Evolutionary conservation across 495 filamentous ascomycete genomes (phyloP), one percentile per base, ranked within the genome.

Genomic region (Tuber magnatum): DNA sequence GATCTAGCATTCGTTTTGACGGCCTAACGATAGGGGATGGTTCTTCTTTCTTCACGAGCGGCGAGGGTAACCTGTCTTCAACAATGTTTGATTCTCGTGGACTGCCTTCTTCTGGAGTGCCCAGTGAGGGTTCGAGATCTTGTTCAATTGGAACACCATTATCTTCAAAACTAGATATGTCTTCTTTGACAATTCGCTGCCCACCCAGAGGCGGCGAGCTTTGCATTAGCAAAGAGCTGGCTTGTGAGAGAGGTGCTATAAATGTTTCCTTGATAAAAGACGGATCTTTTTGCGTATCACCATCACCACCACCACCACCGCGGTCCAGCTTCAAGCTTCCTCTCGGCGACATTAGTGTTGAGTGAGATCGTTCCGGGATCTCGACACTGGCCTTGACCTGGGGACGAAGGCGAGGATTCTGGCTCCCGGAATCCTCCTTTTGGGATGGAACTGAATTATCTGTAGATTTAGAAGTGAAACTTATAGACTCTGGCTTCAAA

Each of bases 61-160:
- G 46, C 24, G 46, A 51, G 2, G 46, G 46, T n/a, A 51, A 51
- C 4, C 14, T 38, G 65, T 74, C 72, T 2, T 68, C 72, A 42
- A 61, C 20, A 38, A 68, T 43, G 24, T 76, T 43, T 48, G 56
- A 35, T 42, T 76, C 48, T 40, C 38, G 68, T 28, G 10, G n/a
- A 65, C 10, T 14, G 12, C 32, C 40, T 4, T 32, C 18, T 42
- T 28, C 44, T 41, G 48, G 41, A 70, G n/a, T 20, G 48, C 43
- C 68, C 44, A 73, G 40, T 2, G 65, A 69, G 68, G 44, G 40
- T 44, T n/a, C 6, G 39, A 43, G 20, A 70, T 73, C 71, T 24
- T 71, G 46, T n/a, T 51, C 22, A 51, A 51, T 51, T 51, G 46
- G 20, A n/a, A n/a, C 9, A n/a, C n/a, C 22, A 51, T 51, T 51